Evolutionary conservation across 179 eudicot species (phyloP), one percentile per base, ranked within the genome.

Genomic region (Vitellaria paradoxa): DNA sequence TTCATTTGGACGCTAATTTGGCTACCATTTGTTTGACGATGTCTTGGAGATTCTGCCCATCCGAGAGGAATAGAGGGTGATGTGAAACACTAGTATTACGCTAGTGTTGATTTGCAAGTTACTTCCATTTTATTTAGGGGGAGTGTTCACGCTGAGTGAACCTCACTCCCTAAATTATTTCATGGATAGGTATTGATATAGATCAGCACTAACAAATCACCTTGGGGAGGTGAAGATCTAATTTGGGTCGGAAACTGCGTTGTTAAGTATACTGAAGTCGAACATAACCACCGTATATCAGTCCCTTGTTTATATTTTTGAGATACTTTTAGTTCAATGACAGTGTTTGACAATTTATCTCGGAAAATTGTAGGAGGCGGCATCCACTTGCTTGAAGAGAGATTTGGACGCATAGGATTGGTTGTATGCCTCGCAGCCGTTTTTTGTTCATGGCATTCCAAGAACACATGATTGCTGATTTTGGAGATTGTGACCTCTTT

Each of bases 301-400:
- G 0, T 49, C 12, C 0, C 49, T 50, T 50, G 55, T 37, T 50
- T 50, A n/a, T 23, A 24, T 71, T 20, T 30, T 20, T 55, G 47
- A 56, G 63, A 30, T 30, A 49, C 42, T 12, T 12, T 24, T 26
- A 37, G 42, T 76, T 20, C 14, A 8, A n/a, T 21, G 37, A 30
- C 37, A 0, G 37, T 30, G 4, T 53, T 61, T 79, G 23, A 42
- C 75, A 23, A 67, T 46, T 21, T 30, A 46, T 40, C 61, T 71
- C 6, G 52, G 37, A 30, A 30, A 75, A 75, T 66, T 87, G 80
- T 90, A 92, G 97, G 96, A 92, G 97, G 84, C 92, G 97, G 69
- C 95, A 91, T 79, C 92, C 93, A 63, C 52, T 85, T 63, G 85
- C 78, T 50, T 91, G 82, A 85, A 75, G 81, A 78, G 30, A 66